Percentiles rank a stretch among this genome's conserved stretches.
Evolutionary conservation across 768 basidiomycete species (phyloP).

Genomic region (Phlebiopsis gigantea): DNA sequence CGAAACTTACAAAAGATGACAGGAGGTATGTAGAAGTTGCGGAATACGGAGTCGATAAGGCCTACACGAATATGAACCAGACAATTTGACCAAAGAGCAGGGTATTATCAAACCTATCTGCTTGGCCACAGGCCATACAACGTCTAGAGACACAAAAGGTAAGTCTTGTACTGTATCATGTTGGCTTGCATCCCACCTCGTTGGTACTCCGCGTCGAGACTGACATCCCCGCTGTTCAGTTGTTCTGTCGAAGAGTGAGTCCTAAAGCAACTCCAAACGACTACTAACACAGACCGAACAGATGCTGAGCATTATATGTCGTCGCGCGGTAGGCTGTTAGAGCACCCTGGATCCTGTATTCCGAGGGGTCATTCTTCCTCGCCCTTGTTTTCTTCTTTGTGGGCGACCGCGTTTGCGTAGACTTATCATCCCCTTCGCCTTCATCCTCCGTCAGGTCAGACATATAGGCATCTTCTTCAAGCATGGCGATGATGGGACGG

Average conservation of each 20-base stretch:
- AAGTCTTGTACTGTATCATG: not conserved
- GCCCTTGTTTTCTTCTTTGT: constrained; percentile 10
- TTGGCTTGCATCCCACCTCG: constrained; percentile 39
- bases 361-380: not conserved
- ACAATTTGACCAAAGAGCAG: not conserved
- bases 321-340: constrained; percentile 21
- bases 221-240: constrained; percentile 55
- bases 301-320: constrained; percentile 28
- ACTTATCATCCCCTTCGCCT: constrained; percentile 12
- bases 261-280: not conserved
- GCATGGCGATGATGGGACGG: too few species aligned
- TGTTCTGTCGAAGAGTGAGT: constrained; percentile 41
- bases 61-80: constrained; percentile 17
- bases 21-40: constrained; percentile 77
- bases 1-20: constrained; percentile 60
- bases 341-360: constrained; percentile 21
- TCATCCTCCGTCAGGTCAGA: constrained; percentile 28
- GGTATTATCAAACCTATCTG: constrained; percentile 39
- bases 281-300: constrained; percentile 24
- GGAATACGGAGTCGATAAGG: constrained; percentile 72
- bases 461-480: not conserved
- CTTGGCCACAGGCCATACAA: constrained; percentile 77
- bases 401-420: not conserved
- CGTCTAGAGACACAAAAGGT: constrained; percentile 35
- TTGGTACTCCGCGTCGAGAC: constrained; percentile 76